Base-by-base conservation (phyloP, 2,329 filamentous ascomycete species). In the Podosphaera xanthii region DNA sequence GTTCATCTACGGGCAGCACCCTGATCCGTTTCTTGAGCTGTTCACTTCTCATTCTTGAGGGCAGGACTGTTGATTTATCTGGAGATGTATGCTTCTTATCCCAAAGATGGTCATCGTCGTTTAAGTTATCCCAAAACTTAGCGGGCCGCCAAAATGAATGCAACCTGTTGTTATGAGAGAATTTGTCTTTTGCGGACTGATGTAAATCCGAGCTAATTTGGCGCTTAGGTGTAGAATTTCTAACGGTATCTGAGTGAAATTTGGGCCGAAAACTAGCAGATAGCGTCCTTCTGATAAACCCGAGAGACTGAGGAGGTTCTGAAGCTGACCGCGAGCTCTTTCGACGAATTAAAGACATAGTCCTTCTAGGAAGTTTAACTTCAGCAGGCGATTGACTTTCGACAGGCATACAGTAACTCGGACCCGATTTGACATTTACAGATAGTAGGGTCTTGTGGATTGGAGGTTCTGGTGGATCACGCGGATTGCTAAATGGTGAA, bases 101-200 rank as follows among this genome's bases (percentile, higher is more conserved):
- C 38, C 61, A 52, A 57, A 63, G 59, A 40, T 64, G 62, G 40
- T 65, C 63, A 30, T 66, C 63, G 30, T 61, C 71, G 10, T 72
- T 70, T 0, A 71, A 65, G 30, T 72, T 71, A 50, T 72, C 69
- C 59, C 69, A 70, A 58, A 70, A 71, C 63, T 75, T 75, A 12
- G 75, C 69, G n/a, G 80, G 80, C 5, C 76, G 73, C 80, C 80
- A 83, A 64, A 77, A 77, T 0, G 80, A 79, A 67, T 83, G 80
- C 12, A 83, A 68, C 62, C 75, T 78, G 54, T 73, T 72, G 46
- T 75, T 74, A 53, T 83, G 79, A 1, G 72, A 68, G 1, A 75
- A 78, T 31, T 69, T 68, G 35, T 75, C 73, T 5, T 75, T 72
- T 2, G 71, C 68, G 2, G 72, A 71, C 1, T 73, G 72, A 61